Percentiles rank a stretch among this genome's conserved stretches.
Evolutionary conservation across 2,329 filamentous ascomycete genomes (phyloP).

Genomic region (Thelonectria rubi): DNA sequence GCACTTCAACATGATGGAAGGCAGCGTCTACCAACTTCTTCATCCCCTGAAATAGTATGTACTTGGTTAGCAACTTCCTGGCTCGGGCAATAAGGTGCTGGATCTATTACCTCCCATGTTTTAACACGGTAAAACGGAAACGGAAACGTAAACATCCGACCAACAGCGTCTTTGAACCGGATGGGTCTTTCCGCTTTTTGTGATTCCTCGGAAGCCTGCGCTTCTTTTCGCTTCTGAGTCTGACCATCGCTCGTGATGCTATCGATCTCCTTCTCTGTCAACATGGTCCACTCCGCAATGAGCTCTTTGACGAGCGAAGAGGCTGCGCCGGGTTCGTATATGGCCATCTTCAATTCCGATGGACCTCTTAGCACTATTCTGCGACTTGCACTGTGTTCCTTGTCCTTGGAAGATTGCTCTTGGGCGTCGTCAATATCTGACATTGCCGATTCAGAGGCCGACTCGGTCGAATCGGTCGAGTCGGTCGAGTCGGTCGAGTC

Average conservation of each 20-base stretch:
- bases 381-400: not conserved
- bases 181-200: not conserved
- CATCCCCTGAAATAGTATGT: conserved; percentile 78
- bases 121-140: conserved; percentile 83
- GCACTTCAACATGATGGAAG: conserved; percentile 77
- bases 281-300: conserved; percentile 5
- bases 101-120: conserved; percentile 75
- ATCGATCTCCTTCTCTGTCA: conserved; percentile 6
- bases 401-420: not conserved
- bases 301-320: conserved; percentile 3
- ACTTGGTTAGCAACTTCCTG: not conserved
- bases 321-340: conserved; percentile 1
- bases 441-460: not conserved
- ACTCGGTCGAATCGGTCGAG: not conserved
- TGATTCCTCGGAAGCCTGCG: not conserved
- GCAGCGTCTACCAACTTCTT: conserved; percentile 83
- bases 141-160: conserved; percentile 89
- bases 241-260: not conserved
- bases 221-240: not conserved
- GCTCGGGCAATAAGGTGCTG: not conserved
- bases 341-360: not conserved
- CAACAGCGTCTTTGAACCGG: conserved; percentile 84
- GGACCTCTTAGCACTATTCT: not conserved
- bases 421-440: not conserved
- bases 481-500: too few species aligned